Percentiles rank a stretch among this genome's conserved stretches.
Conservation (phyloP, 495 filamentous ascomycete species). For the Aspergillus asperescens region DNA sequence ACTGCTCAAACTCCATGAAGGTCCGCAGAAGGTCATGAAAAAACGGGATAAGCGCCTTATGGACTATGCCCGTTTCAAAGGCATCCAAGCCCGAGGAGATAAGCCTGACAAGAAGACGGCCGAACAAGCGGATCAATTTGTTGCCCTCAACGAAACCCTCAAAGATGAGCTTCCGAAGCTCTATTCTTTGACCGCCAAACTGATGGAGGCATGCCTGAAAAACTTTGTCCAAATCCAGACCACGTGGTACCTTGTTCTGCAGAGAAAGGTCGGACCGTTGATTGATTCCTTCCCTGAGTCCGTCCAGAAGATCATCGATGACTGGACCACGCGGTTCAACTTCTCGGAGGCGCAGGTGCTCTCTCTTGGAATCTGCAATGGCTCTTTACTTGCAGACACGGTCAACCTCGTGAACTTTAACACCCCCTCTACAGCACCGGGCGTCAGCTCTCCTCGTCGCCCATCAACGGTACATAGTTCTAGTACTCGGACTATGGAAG, state of each 20-base stretch:
- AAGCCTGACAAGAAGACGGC: slow-evolving; percentile 75
- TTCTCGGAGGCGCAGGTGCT: slow-evolving; percentile 45
- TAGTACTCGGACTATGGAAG: slow-evolving; percentile 53
- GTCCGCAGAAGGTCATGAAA: slow-evolving; percentile 78
- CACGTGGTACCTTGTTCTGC: slow-evolving; percentile 73
- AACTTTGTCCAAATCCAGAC: slow-evolving; percentile 78
- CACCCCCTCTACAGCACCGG: slow-evolving; percentile 43
- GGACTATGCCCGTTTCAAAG: slow-evolving; percentile 80
- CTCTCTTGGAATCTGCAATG: slow-evolving; percentile 55
- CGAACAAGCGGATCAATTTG: slow-evolving; percentile 79
- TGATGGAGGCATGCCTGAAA: slow-evolving; percentile 72
- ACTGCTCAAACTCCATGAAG: slow-evolving; percentile 72
- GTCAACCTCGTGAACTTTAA: slow-evolving; percentile 49
- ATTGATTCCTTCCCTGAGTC: slow-evolving; percentile 65
- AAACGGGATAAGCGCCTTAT: slow-evolving; percentile 85
- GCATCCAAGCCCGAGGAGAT: slow-evolving; percentile 69
- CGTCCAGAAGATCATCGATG: slow-evolving; percentile 58
- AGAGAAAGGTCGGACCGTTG: slow-evolving; percentile 69
- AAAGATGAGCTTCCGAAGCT: slow-evolving; percentile 90
- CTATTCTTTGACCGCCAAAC: slow-evolving; percentile 66
- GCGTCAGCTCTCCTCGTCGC: slow-evolving; percentile 36
- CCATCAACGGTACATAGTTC: slow-evolving; percentile 43
- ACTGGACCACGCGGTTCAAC: slow-evolving; percentile 71
- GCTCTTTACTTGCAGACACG: slow-evolving; percentile 48
- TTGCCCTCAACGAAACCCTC: slow-evolving; percentile 82